These are phyloP conservation scores for Eimeria necatrix DNA, from an alignment of 169 alveolate genomes.

Conservation along the genomic window DNA sequence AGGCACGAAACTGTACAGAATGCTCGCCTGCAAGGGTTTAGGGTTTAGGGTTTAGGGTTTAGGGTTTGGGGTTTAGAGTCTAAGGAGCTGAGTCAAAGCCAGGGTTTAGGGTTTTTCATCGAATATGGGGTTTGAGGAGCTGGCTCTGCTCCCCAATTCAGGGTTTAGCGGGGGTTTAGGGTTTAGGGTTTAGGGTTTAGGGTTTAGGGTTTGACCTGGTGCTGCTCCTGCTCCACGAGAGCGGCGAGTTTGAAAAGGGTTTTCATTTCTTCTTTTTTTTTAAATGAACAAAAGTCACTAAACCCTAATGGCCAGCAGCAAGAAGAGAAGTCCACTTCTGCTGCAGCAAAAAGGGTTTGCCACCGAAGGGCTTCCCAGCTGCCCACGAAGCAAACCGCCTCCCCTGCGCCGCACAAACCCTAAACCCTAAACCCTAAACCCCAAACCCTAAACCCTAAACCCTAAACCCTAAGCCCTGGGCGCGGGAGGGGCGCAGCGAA, in stretches of 20 bases:
- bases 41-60: no score
- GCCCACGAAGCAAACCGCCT: background rate
- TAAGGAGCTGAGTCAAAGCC: background rate
- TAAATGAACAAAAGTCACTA: background rate
- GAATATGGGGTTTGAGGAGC: background rate
- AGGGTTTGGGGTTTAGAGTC: background rate
- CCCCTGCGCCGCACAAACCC: conserved; percentile 24
- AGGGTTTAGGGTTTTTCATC: background rate
- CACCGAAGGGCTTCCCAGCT: background rate
- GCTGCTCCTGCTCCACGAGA: background rate
- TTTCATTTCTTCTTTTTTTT: background rate
- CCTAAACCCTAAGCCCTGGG: background rate
- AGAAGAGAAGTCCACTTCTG: background rate
- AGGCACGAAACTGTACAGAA: no score
- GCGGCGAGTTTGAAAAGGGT: background rate
- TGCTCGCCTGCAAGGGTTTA: no score
- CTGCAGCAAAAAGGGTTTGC: background rate
- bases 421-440: no score
- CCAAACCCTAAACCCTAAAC: conserved; percentile 18
- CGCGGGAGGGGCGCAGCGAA: background rate
- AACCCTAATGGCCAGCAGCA: background rate
- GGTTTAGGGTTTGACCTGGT: conserved; percentile 1
- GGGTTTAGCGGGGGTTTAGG: background rate
- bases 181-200: conserved; percentile 36
- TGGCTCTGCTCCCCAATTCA: no score